Percentiles rank a stretch among this genome's conserved stretches.
Conservation (phyloP, 352 stramenopile species). For the Peronospora belbahrii region DNA sequence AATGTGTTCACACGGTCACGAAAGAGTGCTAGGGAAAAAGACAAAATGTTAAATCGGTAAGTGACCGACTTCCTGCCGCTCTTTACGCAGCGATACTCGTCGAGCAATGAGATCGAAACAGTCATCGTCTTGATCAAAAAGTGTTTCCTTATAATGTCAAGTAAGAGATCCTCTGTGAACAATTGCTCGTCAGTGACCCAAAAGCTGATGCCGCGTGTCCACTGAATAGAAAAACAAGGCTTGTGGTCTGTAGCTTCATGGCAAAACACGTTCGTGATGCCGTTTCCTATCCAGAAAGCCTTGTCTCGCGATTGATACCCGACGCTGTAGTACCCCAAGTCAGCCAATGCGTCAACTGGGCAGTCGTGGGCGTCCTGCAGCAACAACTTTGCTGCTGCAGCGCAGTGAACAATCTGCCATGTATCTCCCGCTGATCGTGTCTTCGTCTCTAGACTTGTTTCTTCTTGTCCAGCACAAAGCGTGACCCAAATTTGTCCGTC, state of each 20-base stretch:
- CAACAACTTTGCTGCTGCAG: conserved; percentile 45
- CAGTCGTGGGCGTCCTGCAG: conserved; percentile 56
- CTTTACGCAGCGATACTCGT: conserved; percentile 50
- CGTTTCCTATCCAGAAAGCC: conserved; percentile 60
- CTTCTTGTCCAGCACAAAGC: conserved; percentile 70
- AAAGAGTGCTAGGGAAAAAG: conserved; percentile 30
- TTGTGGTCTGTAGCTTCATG: conserved; percentile 29
- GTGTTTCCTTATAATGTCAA: conserved; percentile 28
- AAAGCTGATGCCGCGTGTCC: conserved; percentile 67
- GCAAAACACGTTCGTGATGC: conserved; percentile 66
- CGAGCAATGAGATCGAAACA: conserved; percentile 33
- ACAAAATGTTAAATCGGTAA: conserved; percentile 47
- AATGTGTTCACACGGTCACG: conserved; percentile 46
- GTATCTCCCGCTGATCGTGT: conserved; percentile 56
- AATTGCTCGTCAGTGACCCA: conserved; percentile 49
- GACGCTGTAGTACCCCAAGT: conserved; percentile 74
- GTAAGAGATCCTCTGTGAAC: conserved; percentile 46
- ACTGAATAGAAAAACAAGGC: conserved; percentile 53
- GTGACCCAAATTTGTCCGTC: conserved; percentile 77
- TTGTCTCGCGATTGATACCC: conserved; percentile 71
- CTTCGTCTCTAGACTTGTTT: conserved; percentile 59
- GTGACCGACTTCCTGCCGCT: conserved; percentile 49
- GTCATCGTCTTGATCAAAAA: conserved; percentile 37
- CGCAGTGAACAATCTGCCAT: conserved; percentile 73
- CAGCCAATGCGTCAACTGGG: conserved; percentile 44